Conservation (phyloP, 1,139 yeast species). For the Sugiyamaella xylanicola region DNA sequence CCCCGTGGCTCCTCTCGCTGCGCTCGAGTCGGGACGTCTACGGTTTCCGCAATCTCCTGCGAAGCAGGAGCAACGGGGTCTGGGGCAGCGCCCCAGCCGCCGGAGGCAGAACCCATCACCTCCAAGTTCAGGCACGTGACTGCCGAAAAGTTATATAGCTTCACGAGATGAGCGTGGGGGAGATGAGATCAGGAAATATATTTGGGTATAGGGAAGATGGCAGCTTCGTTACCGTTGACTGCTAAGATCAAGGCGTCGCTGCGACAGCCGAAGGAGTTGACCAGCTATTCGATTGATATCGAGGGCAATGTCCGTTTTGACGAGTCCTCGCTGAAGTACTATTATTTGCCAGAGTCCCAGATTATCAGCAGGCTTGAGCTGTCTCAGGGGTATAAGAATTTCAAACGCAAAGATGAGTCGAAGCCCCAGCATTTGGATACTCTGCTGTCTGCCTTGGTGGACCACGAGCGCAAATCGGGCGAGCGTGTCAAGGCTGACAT, state of each 20-base stretch:
- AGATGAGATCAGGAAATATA: background rate
- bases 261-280: slow-evolving; percentile 76
- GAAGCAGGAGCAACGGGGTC: background rate
- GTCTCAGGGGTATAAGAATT: slow-evolving; percentile 61
- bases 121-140: background rate
- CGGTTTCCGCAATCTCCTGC: no score
- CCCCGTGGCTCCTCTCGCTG: background rate
- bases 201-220: background rate
- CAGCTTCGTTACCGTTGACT: slow-evolving; percentile 24
- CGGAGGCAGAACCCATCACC: background rate
- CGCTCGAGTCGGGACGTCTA: no score
- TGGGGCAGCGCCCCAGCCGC: background rate
- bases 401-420: slow-evolving; percentile 56
- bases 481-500: slow-evolving; percentile 62
- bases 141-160: background rate
- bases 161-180: background rate
- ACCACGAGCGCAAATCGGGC: slow-evolving; percentile 54
- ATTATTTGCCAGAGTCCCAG: slow-evolving; percentile 74
- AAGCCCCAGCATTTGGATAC: slow-evolving; percentile 61
- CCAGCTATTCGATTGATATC: slow-evolving; percentile 57
- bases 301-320: slow-evolving; percentile 54
- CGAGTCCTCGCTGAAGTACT: slow-evolving; percentile 61
- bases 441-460: slow-evolving; percentile 56
- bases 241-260: slow-evolving; percentile 42
- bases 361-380: slow-evolving; percentile 58